phyloP scores from a whole-genome alignment of 768 basidiomycete species.

The Termitomyces heimii region DNA sequence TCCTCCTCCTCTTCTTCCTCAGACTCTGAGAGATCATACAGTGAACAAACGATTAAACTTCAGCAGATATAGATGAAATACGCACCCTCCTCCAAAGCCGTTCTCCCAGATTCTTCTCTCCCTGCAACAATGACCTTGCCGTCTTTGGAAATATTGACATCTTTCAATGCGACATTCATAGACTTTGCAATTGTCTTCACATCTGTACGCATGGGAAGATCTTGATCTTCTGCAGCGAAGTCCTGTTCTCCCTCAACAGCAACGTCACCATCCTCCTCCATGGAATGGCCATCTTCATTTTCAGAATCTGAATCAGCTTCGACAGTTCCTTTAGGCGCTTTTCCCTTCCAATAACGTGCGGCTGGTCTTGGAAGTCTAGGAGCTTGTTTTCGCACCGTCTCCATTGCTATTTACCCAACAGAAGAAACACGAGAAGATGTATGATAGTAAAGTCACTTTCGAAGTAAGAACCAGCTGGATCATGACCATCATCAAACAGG shows the following conservation, averaged over 20 bases:
- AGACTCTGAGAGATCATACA: conserved; percentile 22
- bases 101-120: conserved; percentile 72
- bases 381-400: conserved; percentile 57
- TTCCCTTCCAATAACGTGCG: conserved; percentile 87
- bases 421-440: background rate
- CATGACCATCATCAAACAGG: conserved; percentile 11
- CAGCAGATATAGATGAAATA: conserved; percentile 7
- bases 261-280: conserved; percentile 50
- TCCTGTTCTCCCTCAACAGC: conserved; percentile 55
- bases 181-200: conserved; percentile 33
- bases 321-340: conserved; percentile 70
- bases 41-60: conserved; percentile 5
- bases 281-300: conserved; percentile 41
- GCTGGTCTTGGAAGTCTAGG: conserved; percentile 76
- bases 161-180: conserved; percentile 71
- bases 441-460: background rate
- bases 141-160: conserved; percentile 76
- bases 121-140: conserved; percentile 81
- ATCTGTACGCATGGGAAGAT: conserved; percentile 32
- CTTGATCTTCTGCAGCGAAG: conserved; percentile 32
- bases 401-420: conserved; percentile 14
- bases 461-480: background rate
- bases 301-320: conserved; percentile 63
- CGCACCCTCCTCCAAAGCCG: conserved; percentile 49
- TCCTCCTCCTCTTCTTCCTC: conserved; percentile 47